Base-by-base conservation (phyloP, 441 rosid genomes). In the Pelargonium myrrhifolium region DNA sequence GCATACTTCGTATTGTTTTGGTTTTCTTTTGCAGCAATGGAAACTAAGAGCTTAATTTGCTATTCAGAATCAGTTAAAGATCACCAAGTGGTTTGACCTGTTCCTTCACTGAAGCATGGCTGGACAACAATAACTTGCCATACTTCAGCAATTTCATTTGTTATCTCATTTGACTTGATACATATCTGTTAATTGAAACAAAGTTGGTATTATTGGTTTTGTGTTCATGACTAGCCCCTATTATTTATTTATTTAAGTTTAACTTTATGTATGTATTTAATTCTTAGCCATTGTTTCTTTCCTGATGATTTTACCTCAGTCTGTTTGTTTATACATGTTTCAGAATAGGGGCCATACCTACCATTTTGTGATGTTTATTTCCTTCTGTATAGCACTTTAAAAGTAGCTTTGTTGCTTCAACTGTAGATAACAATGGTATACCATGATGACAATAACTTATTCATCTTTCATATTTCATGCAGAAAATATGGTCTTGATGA, bases 401-500 rank as follows among this genome's bases (percentile, higher is more conserved):
- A 7, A 49, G 18, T 15, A 45, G 56, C 56, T 49, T 28, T 1
- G 31, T 28, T 28, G 31, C 8, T n/a, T 51, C 56, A 49, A 3
- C 58, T 15, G 58, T 51, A 51, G 7, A 8, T 51, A 15, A 51
- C 20, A 51, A 51, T 6, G 20, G 58, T 18, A 20, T 4, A 51
- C 15, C 58, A 51, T 5, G 58, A 15, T 51, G 22, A 15, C 10
- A 51, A 51, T 8, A 15, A 51, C 8, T 51, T 51, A 51, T 51
- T n/a, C 56, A n/a, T 49, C 20, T 49, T 49, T 15, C 56, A 18
- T 51, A 4, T 51, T 62, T 76, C 51, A 80, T 58, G 65, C 87
- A 92, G 98, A 71, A 92, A 88, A 80, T 89, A 80, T 67, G 96
- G 96, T 70, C 98, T 92, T 70, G 92, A 89, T 83, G 98, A 86